Evolutionary conservation across 352 stramenopile genomes (phyloP).

Genomic region (Phytophthora ramorum): DNA sequence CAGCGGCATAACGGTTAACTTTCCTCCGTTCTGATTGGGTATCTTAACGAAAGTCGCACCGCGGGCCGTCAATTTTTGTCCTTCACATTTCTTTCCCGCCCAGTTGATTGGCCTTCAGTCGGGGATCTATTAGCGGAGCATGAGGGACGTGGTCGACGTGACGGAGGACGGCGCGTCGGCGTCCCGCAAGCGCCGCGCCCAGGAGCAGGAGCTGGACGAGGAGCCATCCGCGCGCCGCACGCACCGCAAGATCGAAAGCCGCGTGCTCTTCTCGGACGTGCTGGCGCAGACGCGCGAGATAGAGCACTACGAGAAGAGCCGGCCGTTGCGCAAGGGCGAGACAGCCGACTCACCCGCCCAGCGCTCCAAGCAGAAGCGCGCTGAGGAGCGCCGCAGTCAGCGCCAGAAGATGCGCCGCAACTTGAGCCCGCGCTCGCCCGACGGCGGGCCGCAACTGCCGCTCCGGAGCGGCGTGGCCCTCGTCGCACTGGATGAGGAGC

Average conservation of each 20-base stretch:
- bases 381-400: slow-evolving; percentile 54
- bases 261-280: slow-evolving; percentile 55
- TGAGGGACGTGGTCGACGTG: slow-evolving; percentile 7
- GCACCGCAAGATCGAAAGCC: slow-evolving; percentile 40
- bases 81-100: too few species aligned
- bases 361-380: slow-evolving; percentile 53
- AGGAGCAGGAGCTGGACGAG: slow-evolving; percentile 8
- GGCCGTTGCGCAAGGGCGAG: slow-evolving; percentile 56
- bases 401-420: slow-evolving; percentile 55
- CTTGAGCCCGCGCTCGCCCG: slow-evolving; percentile 55
- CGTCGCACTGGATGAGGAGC: slow-evolving; percentile 30
- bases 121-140: neutral
- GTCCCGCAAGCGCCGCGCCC: slow-evolving; percentile 15
- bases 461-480: slow-evolving; percentile 33
- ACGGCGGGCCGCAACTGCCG: slow-evolving; percentile 32
- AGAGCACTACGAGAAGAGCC: slow-evolving; percentile 42
- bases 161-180: slow-evolving; percentile 9
- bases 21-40: too few species aligned
- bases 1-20: too few species aligned
- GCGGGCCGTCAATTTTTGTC: too few species aligned
- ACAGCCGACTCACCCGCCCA: slow-evolving; percentile 27
- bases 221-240: slow-evolving; percentile 24
- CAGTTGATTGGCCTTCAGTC: neutral
- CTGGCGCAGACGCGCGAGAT: slow-evolving; percentile 70
- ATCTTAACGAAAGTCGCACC: too few species aligned